Conservation (phyloP, 2,329 filamentous ascomycete species). For the Dactylellina sp. region DNA sequence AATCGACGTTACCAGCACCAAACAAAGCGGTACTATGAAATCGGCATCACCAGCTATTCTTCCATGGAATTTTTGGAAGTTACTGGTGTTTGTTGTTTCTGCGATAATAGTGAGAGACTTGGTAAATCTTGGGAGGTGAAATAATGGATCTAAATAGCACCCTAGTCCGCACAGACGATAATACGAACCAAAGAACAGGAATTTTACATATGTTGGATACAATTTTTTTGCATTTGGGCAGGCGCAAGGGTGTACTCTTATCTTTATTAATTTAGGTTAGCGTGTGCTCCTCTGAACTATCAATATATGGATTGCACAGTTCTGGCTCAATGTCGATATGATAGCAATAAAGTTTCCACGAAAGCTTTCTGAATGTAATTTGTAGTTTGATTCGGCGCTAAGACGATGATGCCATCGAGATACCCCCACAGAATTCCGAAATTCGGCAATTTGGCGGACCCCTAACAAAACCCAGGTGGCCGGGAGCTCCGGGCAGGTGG, state of each 20-base stretch:
- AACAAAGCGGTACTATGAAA: conserved; percentile 16
- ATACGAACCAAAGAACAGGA: no score
- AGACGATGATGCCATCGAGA: conserved; percentile 48
- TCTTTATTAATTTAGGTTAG: not conserved
- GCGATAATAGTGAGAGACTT: not conserved
- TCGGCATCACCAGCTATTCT: not conserved
- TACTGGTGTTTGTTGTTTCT: not conserved
- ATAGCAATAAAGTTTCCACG: no score
- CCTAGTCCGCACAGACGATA: no score
- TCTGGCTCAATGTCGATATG: no score
- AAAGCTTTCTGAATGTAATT: no score
- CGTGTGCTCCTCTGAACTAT: no score
- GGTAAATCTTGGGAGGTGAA: no score
- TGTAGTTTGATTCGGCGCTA: conserved; percentile 9
- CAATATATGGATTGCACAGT: no score
- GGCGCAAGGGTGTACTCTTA: conserved; percentile 1
- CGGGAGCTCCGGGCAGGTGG: conserved; percentile 37
- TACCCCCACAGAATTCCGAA: not conserved
- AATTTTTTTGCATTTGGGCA: not conserved
- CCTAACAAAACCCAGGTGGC: conserved; percentile 1
- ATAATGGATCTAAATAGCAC: no score
- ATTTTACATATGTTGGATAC: no score
- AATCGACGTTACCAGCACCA: conserved; percentile 36
- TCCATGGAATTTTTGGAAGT: not conserved
- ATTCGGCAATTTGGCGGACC: conserved; percentile 21